phyloP scores from a whole-genome alignment of 2,329 filamentous ascomycete genomes.

The Verticillium albo-atrum region DNA sequence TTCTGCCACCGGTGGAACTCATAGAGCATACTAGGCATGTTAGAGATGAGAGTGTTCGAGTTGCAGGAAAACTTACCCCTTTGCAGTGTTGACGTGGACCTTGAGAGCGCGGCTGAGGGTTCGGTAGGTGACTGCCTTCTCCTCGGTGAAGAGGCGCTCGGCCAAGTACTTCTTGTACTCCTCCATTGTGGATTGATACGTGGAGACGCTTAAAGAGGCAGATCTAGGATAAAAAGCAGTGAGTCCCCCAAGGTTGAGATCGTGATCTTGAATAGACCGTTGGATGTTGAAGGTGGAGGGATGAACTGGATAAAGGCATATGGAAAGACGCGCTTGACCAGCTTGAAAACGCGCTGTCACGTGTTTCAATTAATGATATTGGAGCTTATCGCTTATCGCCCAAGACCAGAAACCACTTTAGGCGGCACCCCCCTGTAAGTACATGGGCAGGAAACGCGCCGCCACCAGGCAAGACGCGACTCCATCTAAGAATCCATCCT shows the following conservation, averaged over 20 bases:
- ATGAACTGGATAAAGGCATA: background rate
- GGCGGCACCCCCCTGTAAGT: background rate
- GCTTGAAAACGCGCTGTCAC: conserved; percentile 26
- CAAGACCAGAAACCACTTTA: background rate
- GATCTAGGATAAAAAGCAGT: background rate
- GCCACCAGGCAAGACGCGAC: background rate
- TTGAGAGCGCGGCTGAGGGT: conserved; percentile 76
- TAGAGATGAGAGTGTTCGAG: conserved; percentile 36
- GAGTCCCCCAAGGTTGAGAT: background rate
- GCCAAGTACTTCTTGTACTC: conserved; percentile 71
- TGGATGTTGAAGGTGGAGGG: background rate
- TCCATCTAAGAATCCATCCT: background rate
- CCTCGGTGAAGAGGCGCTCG: conserved; percentile 70
- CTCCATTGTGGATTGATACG: conserved; percentile 36
- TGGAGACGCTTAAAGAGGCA: background rate
- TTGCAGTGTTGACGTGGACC: conserved; percentile 81
- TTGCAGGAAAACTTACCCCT: conserved; percentile 58
- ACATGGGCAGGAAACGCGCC: background rate
- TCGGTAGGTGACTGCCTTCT: conserved; percentile 78
- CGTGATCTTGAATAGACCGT: too few species aligned
- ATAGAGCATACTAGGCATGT: conserved; percentile 70
- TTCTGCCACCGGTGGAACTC: conserved; percentile 82
- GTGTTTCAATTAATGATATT: conserved; percentile 16
- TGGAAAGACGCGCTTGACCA: background rate
- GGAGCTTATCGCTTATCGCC: background rate